A percentile compares a stretch with the other conserved stretches of the same genome.
Evolutionary conservation across 2,329 filamentous ascomycete genomes (phyloP).

Genomic region (Blastomyces percursus): DNA sequence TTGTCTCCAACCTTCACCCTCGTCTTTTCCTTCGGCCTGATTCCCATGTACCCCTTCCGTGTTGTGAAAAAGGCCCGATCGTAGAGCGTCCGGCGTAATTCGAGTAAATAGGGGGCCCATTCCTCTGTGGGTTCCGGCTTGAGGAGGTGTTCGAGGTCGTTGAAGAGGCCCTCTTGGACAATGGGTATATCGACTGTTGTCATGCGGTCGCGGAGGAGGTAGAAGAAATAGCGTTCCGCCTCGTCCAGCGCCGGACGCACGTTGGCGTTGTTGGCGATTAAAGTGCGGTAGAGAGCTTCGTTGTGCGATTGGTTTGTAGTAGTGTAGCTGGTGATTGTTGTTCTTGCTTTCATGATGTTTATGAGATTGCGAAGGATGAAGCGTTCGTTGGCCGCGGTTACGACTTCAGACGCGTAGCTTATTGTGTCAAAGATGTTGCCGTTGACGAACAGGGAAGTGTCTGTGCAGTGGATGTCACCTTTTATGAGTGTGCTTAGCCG

Average conservation of each 20-base stretch:
- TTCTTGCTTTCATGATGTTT: constrained; percentile 2
- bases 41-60: constrained; percentile 3
- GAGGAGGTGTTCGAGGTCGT: constrained; percentile 1
- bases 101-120: constrained; percentile 1
- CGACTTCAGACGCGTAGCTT: constrained; percentile 2
- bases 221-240: constrained; percentile 5
- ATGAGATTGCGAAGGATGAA: constrained; percentile 8
- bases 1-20: not conserved
- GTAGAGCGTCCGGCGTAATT: constrained; percentile 5
- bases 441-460: constrained; percentile 5
- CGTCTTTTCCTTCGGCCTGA: constrained; percentile 4
- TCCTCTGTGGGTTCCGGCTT: not conserved
- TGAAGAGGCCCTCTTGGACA: constrained; percentile 5
- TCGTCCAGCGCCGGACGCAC: constrained; percentile 1
- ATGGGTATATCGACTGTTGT: constrained; percentile 1
- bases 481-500: constrained; percentile 6
- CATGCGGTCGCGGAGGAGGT: constrained; percentile 8
- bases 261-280: constrained; percentile 6
- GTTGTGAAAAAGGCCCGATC: constrained; percentile 6
- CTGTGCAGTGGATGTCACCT: constrained; percentile 6
- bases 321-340: not conserved
- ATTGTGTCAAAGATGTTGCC: constrained; percentile 7
- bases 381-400: constrained; percentile 4
- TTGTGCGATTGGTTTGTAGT: constrained; percentile 2
- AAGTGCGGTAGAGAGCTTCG: constrained; percentile 7